Evolutionary conservation across 345 rosid genomes (phyloP).

Genomic region (Excoecaria cochinchinensis): DNA sequence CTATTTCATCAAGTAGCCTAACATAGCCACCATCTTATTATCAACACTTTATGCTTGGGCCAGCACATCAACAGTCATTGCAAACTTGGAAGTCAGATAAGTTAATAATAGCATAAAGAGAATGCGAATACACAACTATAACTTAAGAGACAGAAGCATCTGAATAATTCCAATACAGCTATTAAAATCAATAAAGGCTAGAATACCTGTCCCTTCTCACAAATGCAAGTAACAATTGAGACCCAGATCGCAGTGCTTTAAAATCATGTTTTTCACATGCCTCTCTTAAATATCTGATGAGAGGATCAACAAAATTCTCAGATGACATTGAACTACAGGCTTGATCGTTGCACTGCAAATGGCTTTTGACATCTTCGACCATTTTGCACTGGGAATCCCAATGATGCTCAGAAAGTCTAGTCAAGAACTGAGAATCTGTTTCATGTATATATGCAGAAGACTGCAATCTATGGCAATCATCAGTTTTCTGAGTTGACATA

Average conservation of each 20-base stretch:
- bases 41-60: not conserved
- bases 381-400: conserved; percentile 59
- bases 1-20: not conserved
- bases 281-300: conserved; percentile 50
- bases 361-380: conserved; percentile 47
- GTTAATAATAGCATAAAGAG: not conserved
- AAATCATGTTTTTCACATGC: conserved; percentile 44
- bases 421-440: conserved; percentile 37
- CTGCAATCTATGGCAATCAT: conserved; percentile 26
- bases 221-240: conserved; percentile 45
- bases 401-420: conserved; percentile 45
- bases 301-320: conserved; percentile 49
- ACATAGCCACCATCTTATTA: not conserved
- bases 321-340: conserved; percentile 43
- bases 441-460: conserved; percentile 26
- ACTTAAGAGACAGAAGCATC: not conserved
- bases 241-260: conserved; percentile 49
- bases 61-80: not conserved
- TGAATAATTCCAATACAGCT: not conserved
- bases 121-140: not conserved
- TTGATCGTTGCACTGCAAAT: conserved; percentile 35
- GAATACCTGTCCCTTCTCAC: conserved; percentile 48
- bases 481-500: conserved; percentile 21
- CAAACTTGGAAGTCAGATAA: not conserved
- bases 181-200: not conserved